Evolutionary conservation across 2,329 filamentous ascomycete genomes (phyloP).

Genomic region (Lachnellula willkommii): DNA sequence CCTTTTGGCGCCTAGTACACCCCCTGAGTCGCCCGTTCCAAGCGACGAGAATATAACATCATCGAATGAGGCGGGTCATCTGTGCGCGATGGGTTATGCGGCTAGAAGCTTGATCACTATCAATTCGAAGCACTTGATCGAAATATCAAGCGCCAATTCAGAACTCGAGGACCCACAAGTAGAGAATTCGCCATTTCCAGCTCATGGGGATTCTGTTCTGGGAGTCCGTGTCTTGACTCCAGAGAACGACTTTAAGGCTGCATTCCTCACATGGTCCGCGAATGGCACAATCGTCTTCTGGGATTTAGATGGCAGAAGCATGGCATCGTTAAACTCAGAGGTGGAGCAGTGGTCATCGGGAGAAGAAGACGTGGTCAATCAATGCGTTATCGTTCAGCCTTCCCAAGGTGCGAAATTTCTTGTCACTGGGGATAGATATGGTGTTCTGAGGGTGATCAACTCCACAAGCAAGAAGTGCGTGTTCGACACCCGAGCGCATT

Average conservation of each 20-base stretch:
- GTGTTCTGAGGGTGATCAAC: slow-evolving; percentile 70
- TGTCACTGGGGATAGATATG: slow-evolving; percentile 79
- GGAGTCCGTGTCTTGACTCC: slow-evolving; percentile 64
- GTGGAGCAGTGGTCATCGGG: slow-evolving; percentile 58
- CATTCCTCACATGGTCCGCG: slow-evolving; percentile 86
- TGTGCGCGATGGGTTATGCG: slow-evolving; percentile 66
- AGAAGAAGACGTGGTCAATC: slow-evolving; percentile 50
- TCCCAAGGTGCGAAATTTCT: slow-evolving; percentile 60
- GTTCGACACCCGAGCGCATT: slow-evolving; percentile 78
- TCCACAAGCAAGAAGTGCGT: slow-evolving; percentile 52
- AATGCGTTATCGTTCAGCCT: slow-evolving; percentile 54
- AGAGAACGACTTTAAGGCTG: slow-evolving; percentile 56
- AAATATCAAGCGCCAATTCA: slow-evolving; percentile 42
- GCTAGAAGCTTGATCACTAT: slow-evolving; percentile 65
- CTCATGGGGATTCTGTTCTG: slow-evolving; percentile 60
- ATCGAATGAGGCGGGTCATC: slow-evolving; percentile 31
- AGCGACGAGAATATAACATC: slow-evolving; percentile 10
- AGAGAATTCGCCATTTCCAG: slow-evolving; percentile 51
- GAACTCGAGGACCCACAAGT: slow-evolving; percentile 31
- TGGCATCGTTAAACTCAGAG: slow-evolving; percentile 58
- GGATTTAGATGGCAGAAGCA: slow-evolving; percentile 66
- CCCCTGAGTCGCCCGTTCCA: slow-evolving; percentile 29
- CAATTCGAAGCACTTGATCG: slow-evolving; percentile 69
- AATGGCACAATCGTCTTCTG: slow-evolving; percentile 79
- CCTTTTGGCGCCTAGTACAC: slow-evolving; percentile 26